Base-by-base conservation (phyloP, 768 basidiomycete genomes). In the Gymnopilus junonius region DNA sequence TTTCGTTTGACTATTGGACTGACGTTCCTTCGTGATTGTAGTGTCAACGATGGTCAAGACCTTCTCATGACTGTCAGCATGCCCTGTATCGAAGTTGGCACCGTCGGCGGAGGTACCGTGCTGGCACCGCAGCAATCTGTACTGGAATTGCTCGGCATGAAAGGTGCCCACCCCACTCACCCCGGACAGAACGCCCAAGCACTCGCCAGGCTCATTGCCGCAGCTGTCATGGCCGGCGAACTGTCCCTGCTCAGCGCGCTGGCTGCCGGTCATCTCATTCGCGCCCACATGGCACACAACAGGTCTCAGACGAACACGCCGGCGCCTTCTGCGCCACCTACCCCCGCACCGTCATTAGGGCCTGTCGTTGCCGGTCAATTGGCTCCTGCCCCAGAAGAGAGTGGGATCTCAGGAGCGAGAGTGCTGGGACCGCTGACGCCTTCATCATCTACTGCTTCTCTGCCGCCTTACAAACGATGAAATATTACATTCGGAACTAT, bases 51-150 rank as follows among this genome's bases (percentile, higher is more conserved):
- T 65, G 94, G 92, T 55, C 82, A 93, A 68, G 97, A 99, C 73
- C 83, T 99, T 2, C 85, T 99, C 58, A 88, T 99, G 80, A 95
- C 96, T 0, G 83, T 96, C 56, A 89, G 95, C 8, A 99, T 99
- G 97, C 97, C 97, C n/a, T 97, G 91, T 31, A 95, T 99, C 74
- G 97, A 99, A 78, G 97, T 99, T 27, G 97, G 97, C 40, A 99
- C 97, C 42, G 90, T 99, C 57, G 97, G 97, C 37, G 97, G 97
- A 39, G 97, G 97, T 34, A 98, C 97, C 1, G 86, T 97, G 35
- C 90, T 99, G 53, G 86, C 83, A 7, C 97, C 97, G 0, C 97
- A 99, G 75, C 85, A 87, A 48, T 87, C 93, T 8, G 90, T 99
- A 55, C 87, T 99, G 63, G 93, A 97, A 51, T 89, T 99, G 91